Base-by-base conservation (phyloP, 2,329 filamentous ascomycete genomes). In the Fragosphaeria purpurea region DNA sequence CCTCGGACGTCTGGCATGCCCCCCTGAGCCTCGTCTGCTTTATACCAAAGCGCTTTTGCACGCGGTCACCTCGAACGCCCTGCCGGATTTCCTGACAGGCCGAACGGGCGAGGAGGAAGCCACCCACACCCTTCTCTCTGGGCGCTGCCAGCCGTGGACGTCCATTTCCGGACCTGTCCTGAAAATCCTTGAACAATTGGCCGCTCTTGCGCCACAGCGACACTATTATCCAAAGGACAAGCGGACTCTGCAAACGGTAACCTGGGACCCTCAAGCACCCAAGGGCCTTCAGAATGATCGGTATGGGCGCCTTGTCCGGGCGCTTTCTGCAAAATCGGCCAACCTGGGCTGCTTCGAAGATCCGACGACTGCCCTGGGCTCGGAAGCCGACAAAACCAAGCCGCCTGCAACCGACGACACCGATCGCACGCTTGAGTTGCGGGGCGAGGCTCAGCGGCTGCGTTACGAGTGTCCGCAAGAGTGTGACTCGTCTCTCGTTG, bases 61-160 rank as follows among this genome's bases (percentile, higher is more conserved):
- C 58, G 82, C 81, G 0, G 62, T 72, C 5, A 86, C 82, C 0
- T 82, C 81, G 0, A 77, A 74, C 35, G 57, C 73, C 0, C 38
- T 85, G 0, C 73, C 77, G 0, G 83, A 86, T 57, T 63, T 67
- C 0, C 66, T 86, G 0, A 85, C 80, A 0, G 65, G 70, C 0
- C 67, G 72, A 0, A 85, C 79, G 0, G 83, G 83, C 0, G 74
- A 71, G 0, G 82, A 86, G 57, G 80, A 84, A 60, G 73, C 79
- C 0, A 52, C 80, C 0, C 62, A 69, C 2, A 70, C 68, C 33
- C 63, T 85, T 0, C 57, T 61, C 3, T 77, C 77, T 0, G 76
- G 72, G 0, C 62, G 63, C 2, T 74, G 71, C 37, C 73, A 76
- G 37, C 75, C 76, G 0, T 79, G 74, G 74, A 58, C 50, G 0